Evolutionary conservation across 2,329 filamentous ascomycete genomes (phyloP), one percentile per base, ranked within the genome.

Genomic region (Neocucurbitaria cava): DNA sequence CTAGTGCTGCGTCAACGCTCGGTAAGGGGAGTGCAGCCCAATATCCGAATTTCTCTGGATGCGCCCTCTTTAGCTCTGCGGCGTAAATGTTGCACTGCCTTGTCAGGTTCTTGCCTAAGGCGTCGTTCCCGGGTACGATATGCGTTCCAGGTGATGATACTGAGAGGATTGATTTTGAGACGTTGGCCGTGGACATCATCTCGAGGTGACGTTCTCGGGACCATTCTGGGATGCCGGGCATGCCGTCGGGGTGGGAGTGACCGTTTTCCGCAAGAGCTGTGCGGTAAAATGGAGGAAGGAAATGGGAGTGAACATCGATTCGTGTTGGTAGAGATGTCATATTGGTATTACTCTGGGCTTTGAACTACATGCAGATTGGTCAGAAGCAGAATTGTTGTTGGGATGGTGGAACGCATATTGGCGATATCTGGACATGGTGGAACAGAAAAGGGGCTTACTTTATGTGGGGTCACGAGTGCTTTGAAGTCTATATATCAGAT

Each of bases 11-110:
- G 1, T 77, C 61, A 0, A 85, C 74, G 58, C 84, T 78, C 0
- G 83, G 82, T 0, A 85, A 64, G 0, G 83, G 83, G 3, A 85
- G 70, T 1, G 79, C 79, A 0, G 83, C 84, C 67, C 83, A 86
- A 68, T 80, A 84, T 0, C 81, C 80, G 49, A 86, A 82, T 7
- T 76, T 75, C 1, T 69, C 61, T 0, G 78, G 77, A 30, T 72
- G 49, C 10, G 62, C 50, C 15, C 63, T 57, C 54, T 79, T 79
- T 17, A 81, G 60, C 15, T 66, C 59, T 0, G 78, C 73, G 7
- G 76, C 78, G 56, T 77, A 79, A 20, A 66, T 56, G 58, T 81
- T 81, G 58, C 70, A 75, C 10, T 75, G 58, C 1, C 80, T 72
- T 9, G 78, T 75, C 2, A 84, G 57, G 11, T 63, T 55, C 3